Conservation (phyloP, 768 basidiomycete species). For the Suillus ampliporus region DNA sequence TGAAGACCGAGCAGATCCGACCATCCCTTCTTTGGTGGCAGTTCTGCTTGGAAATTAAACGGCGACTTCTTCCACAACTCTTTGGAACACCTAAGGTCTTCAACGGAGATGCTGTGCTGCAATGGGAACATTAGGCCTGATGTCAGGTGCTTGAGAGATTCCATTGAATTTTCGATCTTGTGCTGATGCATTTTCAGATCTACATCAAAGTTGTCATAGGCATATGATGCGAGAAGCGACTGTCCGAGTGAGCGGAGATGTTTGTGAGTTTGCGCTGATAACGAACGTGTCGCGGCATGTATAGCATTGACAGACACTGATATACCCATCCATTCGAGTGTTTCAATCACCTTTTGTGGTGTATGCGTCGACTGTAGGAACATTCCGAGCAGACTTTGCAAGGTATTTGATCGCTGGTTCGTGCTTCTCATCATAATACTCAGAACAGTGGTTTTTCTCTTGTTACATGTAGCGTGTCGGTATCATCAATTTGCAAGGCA, state of each 20-base stretch:
- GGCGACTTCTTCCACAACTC: slow-evolving; percentile 38
- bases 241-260: slow-evolving; percentile 28
- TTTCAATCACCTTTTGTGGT: slow-evolving; percentile 34
- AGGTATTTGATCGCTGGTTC: slow-evolving; percentile 31
- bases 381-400: slow-evolving; percentile 20
- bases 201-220: no score
- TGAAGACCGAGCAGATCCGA: slow-evolving; percentile 17
- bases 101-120: slow-evolving; percentile 21
- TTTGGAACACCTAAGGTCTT: slow-evolving; percentile 38
- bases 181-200: no score
- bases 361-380: slow-evolving; percentile 32
- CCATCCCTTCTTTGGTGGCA: not conserved
- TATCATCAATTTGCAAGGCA: not conserved
- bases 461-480: not conserved
- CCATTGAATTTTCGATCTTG: no score
- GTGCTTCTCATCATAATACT: slow-evolving; percentile 26
- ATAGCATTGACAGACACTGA: slow-evolving; percentile 36
- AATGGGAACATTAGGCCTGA: slow-evolving; percentile 29
- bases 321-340: slow-evolving; percentile 37
- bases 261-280: slow-evolving; percentile 29
- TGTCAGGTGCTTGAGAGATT: slow-evolving; percentile 29
- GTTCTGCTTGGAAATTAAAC: slow-evolving; percentile 23
- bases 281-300: slow-evolving; percentile 28
- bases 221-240: slow-evolving; percentile 19
- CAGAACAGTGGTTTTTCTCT: not conserved